Conservation (phyloP, 139 green algal species). For the Chlorella sorokiniana region DNA sequence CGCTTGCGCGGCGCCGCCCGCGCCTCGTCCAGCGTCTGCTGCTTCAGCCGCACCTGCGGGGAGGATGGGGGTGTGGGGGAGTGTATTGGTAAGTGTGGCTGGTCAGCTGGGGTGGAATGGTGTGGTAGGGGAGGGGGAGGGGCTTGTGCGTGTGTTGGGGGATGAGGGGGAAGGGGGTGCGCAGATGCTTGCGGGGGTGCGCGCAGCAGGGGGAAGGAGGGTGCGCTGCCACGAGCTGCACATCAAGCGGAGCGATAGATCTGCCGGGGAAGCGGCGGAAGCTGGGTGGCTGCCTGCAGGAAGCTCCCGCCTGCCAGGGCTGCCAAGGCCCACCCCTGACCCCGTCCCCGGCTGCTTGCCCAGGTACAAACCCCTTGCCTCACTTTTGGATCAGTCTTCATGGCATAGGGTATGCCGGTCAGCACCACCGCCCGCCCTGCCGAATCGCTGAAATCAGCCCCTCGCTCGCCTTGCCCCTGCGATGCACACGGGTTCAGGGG, state of each 20-base stretch:
- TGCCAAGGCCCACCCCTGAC: too few relatives aligned
- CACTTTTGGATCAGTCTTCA: conserved; percentile 65
- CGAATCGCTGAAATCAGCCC: conserved; percentile 96
- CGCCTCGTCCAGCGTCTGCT: conserved; percentile 78
- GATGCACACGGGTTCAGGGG: not conserved
- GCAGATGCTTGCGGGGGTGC: not conserved
- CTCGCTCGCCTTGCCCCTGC: conserved; percentile 88
- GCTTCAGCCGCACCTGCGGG: conserved; percentile 24
- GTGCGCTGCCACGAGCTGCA: not conserved
- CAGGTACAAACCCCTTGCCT: not conserved
- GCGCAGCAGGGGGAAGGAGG: not conserved
- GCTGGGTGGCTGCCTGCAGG: not conserved
- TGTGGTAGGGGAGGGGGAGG: too few relatives aligned
- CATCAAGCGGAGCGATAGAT: not conserved
- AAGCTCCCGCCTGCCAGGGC: not conserved
- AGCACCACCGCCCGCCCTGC: conserved; percentile 91
- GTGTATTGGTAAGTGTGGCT: too few relatives aligned
- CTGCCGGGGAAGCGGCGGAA: too few relatives aligned
- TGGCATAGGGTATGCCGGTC: conserved; percentile 93
- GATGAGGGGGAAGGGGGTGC: too few relatives aligned
- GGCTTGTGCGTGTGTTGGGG: too few relatives aligned
- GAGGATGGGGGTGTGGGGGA: not conserved
- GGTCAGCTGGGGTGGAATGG: too few relatives aligned
- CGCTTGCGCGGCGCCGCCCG: conserved; percentile 18
- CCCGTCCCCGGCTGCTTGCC: not conserved